These are phyloP conservation scores for Penicillium sp. DNA, from an alignment of 2,329 filamentous ascomycete species.

Conservation along the genomic window DNA sequence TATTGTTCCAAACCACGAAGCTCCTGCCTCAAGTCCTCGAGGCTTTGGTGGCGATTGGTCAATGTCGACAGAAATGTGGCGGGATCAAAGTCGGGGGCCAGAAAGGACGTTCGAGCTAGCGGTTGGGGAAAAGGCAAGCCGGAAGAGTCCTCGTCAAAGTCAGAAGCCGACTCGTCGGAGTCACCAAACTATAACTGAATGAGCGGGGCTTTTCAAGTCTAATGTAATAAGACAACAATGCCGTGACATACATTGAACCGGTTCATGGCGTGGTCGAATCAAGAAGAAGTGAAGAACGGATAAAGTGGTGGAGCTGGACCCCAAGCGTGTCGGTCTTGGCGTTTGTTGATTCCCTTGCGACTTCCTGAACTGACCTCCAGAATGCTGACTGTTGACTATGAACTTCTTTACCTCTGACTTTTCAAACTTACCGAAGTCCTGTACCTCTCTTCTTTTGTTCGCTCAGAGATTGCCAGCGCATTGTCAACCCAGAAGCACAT, in stretches of 20 bases:
- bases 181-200: conserved; percentile 38
- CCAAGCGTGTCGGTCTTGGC: conserved; percentile 22
- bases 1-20: conserved; percentile 75
- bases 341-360: conserved; percentile 7
- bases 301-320: conserved; percentile 9
- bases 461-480: conserved; percentile 7
- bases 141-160: conserved; percentile 58
- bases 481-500: conserved; percentile 18
- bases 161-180: conserved; percentile 47
- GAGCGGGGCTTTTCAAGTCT: neutral
- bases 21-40: conserved; percentile 87
- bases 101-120: conserved; percentile 78
- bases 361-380: too few species aligned
- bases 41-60: conserved; percentile 85
- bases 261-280: conserved; percentile 27
- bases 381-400: neutral
- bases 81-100: conserved; percentile 73
- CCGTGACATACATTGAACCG: conserved; percentile 31
- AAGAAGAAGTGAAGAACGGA: conserved; percentile 8
- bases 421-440: neutral
- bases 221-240: neutral
- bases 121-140: conserved; percentile 85
- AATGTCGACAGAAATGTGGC: conserved; percentile 79
- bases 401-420: neutral
- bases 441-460: conserved; percentile 1